A percentile compares a stretch with the other conserved stretches of the same genome.
Evolutionary conservation across 352 stramenopile species (phyloP).

Genomic region (Aphanomyces astaci): DNA sequence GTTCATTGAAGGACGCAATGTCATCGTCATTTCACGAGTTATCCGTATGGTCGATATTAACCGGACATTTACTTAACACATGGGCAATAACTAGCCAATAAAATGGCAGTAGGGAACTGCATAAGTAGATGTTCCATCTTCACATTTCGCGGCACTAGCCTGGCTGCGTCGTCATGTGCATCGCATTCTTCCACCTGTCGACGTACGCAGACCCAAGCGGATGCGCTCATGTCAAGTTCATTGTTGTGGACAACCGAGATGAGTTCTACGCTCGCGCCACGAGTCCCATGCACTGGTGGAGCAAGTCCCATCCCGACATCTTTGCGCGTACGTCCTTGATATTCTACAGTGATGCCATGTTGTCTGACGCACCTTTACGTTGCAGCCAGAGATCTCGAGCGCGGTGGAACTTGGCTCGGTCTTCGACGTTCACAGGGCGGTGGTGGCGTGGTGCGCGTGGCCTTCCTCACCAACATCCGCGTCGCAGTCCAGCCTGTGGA

Average conservation of each 20-base stretch:
- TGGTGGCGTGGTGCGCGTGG: neutral
- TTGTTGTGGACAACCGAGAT: slow-evolving; percentile 18
- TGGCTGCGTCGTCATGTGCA: slow-evolving; percentile 10
- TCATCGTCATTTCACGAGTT: neutral
- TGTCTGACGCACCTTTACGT: neutral
- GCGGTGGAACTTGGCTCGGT: slow-evolving; percentile 19
- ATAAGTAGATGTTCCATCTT: neutral
- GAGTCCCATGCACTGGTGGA: slow-evolving; percentile 9
- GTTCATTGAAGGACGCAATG: neutral
- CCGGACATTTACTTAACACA: too few relatives aligned
- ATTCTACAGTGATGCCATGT: neutral
- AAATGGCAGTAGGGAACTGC: neutral
- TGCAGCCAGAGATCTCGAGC: slow-evolving; percentile 5
- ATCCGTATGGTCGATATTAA: too few relatives aligned
- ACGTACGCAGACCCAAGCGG: neutral
- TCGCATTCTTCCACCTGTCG: slow-evolving; percentile 13
- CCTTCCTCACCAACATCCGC: slow-evolving; percentile 23
- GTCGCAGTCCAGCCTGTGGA: neutral
- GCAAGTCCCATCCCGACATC: neutral
- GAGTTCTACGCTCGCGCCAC: slow-evolving; percentile 10
- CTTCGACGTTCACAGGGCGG: slow-evolving; percentile 1
- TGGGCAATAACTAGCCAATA: too few relatives aligned
- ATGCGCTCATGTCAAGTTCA: slow-evolving; percentile 5
- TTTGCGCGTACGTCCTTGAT: neutral
- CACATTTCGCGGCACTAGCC: neutral